phyloP scores from a whole-genome alignment of 148 eudicot species.

The Spergularia marina region DNA sequence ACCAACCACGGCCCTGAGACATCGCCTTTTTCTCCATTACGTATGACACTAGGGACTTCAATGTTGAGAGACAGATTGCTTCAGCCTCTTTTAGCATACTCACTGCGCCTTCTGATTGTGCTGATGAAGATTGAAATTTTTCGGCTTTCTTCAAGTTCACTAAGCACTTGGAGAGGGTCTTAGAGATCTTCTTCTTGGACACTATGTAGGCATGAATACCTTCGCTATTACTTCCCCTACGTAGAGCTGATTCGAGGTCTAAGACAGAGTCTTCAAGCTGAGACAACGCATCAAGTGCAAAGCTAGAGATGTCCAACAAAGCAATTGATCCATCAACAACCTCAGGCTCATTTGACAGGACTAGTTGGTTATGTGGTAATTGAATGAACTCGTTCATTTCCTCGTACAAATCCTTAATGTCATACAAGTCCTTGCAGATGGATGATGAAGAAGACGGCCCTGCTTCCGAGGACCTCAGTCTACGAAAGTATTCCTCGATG shows the following conservation, averaged over 20 bases:
- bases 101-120: conserved; percentile 1
- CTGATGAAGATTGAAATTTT: not conserved
- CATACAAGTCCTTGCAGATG: too few relatives aligned
- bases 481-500: too few relatives aligned
- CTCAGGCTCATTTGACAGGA: conserved; percentile 13
- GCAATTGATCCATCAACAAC: conserved; percentile 37
- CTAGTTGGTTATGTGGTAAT: conserved; percentile 21
- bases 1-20: conserved; percentile 30
- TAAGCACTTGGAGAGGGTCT: conserved; percentile 34
- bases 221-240: conserved; percentile 29
- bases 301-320: conserved; percentile 34
- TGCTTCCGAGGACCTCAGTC: too few relatives aligned
- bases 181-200: conserved; percentile 39
- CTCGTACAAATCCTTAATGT: too few relatives aligned
- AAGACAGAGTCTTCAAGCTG: conserved; percentile 29
- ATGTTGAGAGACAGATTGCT: conserved; percentile 18
- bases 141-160: conserved; percentile 27
- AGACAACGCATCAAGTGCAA: conserved; percentile 23
- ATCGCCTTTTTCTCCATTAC: conserved; percentile 25
- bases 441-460: too few relatives aligned
- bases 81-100: conserved; percentile 35
- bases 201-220: conserved; percentile 19
- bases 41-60: conserved; percentile 31
- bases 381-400: too few relatives aligned
- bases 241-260: conserved; percentile 41